Evolutionary conservation across 2,329 filamentous ascomycete genomes (phyloP), one percentile per base, ranked within the genome.

Genomic region (Fusarium papillatum): DNA sequence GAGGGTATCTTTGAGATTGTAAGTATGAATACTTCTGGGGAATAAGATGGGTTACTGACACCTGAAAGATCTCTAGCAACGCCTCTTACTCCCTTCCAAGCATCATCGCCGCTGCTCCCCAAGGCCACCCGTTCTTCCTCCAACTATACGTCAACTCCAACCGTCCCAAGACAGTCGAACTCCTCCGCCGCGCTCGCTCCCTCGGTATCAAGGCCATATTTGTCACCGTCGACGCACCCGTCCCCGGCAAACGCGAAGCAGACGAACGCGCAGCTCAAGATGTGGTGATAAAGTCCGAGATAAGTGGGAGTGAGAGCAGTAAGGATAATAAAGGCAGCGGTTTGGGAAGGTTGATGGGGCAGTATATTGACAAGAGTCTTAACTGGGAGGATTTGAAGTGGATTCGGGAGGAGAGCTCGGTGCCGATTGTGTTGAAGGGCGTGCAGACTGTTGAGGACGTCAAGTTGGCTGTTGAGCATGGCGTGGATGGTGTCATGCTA

Each of bases 381-480:
- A 85, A 82, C 3, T 90, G 88, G 90, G 83, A 79, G 3, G 89
- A 91, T 76, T 78, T 92, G 11, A 80, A 81, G 24, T 92, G 90
- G 89, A 85, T 91, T 6, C 83, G 86, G 46, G 76, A 84, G 65
- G 83, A 87, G 14, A 81, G 81, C 2, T 81, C 85, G 22, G 83
- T 90, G 9, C 89, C 89, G 0, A 84, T 91, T n/a, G 87, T 90
- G 64, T 73, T 91, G 34, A 91, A 91, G 79, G 90, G 90, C 0
- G 85, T 91, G 4, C 90, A 90, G 83, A 87, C 84, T 24, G 89
- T 88, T 0, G 88, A 88, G 34, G 90, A 92, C 77, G 90, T 90
- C 1, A 84, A 84, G 17, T 77, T 85, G 43, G 89, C 90, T 0
- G 85, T 88, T 66, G 81, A 87, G 55, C 81, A 85, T 66, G 89